Evolutionary conservation across 2,329 filamentous ascomycete species (phyloP).

Genomic region (Colletotrichum plurivorum): DNA sequence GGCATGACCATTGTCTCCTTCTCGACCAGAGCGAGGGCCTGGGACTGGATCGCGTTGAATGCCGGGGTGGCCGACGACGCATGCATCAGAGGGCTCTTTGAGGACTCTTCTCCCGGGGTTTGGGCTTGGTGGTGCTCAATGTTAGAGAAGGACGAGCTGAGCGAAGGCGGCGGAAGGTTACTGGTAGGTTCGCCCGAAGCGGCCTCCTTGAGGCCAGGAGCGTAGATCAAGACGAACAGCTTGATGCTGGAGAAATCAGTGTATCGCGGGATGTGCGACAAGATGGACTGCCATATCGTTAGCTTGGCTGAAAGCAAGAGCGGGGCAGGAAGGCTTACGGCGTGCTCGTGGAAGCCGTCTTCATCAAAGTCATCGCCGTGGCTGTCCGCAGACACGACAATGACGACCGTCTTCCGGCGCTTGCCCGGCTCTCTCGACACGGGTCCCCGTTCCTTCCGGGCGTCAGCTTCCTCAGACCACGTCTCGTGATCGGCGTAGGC

Average conservation of each 20-base stretch:
- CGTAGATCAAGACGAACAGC: constrained; percentile 91
- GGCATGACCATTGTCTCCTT: constrained; percentile 90
- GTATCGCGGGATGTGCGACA: constrained; percentile 88
- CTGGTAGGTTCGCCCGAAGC: constrained; percentile 65
- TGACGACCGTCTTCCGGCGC: constrained; percentile 83
- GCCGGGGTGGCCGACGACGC: constrained; percentile 68
- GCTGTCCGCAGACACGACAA: constrained; percentile 87
- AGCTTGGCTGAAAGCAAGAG: not conserved
- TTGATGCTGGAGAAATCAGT: constrained; percentile 81
- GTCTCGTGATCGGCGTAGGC: constrained; percentile 89
- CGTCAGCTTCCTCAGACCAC: constrained; percentile 91
- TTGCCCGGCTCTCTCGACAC: constrained; percentile 55
- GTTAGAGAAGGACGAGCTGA: constrained; percentile 88
- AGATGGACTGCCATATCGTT: constrained; percentile 74
- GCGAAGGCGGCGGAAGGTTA: constrained; percentile 74
- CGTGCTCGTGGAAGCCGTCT: constrained; percentile 79
- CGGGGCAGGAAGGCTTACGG: constrained; percentile 69
- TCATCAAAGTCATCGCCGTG: constrained; percentile 71
- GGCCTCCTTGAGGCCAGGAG: constrained; percentile 81
- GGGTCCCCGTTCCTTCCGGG: constrained; percentile 66
- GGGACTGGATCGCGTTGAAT: constrained; percentile 85
- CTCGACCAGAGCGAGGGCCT: constrained; percentile 84
- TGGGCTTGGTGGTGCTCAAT: constrained; percentile 82
- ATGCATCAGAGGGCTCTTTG: constrained; percentile 68
- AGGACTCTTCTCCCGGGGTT: constrained; percentile 74